phyloP scores from a whole-genome alignment of 2,329 filamentous ascomycete species.

The Metarhizium brunneum region DNA sequence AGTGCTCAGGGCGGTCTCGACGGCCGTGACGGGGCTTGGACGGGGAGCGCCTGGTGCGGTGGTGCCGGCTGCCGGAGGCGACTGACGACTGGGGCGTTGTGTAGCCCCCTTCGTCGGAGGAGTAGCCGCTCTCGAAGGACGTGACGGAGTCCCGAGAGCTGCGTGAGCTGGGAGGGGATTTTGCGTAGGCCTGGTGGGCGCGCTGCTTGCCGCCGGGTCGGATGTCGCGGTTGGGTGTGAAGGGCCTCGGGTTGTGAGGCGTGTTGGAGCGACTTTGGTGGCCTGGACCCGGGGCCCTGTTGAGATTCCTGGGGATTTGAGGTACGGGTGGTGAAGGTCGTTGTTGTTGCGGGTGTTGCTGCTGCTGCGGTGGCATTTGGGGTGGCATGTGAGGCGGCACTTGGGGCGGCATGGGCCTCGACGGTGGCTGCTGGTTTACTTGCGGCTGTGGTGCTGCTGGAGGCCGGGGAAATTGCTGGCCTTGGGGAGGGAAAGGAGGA shows the following conservation, averaged over 20 bases:
- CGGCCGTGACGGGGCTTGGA: constrained; percentile 8
- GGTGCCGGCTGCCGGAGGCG: constrained; percentile 6
- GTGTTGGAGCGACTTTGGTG: not conserved
- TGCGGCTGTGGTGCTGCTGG: not conserved
- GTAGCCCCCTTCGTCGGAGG: not conserved
- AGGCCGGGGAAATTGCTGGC: not conserved
- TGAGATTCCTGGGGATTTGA: not conserved
- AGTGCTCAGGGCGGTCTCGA: not conserved
- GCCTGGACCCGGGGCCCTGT: not conserved
- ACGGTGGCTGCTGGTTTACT: not conserved
- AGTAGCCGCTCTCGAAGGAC: constrained; percentile 5
- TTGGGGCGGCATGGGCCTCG: not conserved
- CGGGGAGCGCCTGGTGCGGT: constrained; percentile 3
- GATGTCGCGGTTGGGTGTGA: not conserved
- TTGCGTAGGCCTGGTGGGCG: not conserved
- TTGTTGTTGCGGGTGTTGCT: not conserved
- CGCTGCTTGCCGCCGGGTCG: not conserved
- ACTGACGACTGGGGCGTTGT: constrained; percentile 13
- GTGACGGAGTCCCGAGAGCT: constrained; percentile 11
- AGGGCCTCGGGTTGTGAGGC: not conserved
- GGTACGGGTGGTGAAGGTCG: not conserved
- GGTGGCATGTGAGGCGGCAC: not conserved
- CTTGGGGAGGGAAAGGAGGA: not conserved
- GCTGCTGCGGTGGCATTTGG: not conserved
- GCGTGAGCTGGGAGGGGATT: constrained; percentile 8